Evolutionary conservation across 1,284 basidiomycete genomes (phyloP).

Genomic region (Pulchroboletus neoregius): DNA sequence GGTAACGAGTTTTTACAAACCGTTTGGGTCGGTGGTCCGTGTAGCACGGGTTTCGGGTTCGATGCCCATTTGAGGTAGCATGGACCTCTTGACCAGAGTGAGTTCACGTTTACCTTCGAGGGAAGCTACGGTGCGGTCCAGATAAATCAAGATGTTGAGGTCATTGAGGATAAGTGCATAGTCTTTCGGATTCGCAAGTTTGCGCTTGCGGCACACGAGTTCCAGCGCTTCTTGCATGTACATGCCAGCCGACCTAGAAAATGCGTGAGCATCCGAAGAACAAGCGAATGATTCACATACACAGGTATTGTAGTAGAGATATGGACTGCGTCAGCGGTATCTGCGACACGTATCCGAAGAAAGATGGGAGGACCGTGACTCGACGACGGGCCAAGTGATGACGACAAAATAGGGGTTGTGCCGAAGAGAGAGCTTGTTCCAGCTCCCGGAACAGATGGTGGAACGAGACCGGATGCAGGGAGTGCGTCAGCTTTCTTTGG

Average conservation of each 20-base stretch:
- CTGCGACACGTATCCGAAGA: conserved; percentile 73
- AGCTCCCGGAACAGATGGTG: conserved; percentile 21
- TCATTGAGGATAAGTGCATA: conserved; percentile 82
- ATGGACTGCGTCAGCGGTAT: conserved; percentile 75
- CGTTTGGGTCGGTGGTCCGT: conserved; percentile 87
- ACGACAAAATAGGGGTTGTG: conserved; percentile 50
- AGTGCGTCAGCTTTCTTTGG: conserved; percentile 51
- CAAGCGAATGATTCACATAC: conserved; percentile 44
- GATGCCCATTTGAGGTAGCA: conserved; percentile 66
- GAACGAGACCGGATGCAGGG: conserved; percentile 24
- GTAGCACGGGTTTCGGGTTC: conserved; percentile 56
- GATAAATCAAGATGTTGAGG: conserved; percentile 79
- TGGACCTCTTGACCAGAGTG: conserved; percentile 75
- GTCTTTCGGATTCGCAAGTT: conserved; percentile 70
- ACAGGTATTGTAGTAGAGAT: conserved; percentile 85
- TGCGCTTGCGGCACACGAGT: conserved; percentile 72
- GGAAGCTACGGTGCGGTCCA: conserved; percentile 94
- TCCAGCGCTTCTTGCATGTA: conserved; percentile 97
- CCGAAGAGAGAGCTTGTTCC: conserved; percentile 36
- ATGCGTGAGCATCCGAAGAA: not conserved
- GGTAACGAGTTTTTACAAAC: conserved; percentile 40
- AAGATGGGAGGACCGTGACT: conserved; percentile 76
- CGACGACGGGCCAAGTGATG: conserved; percentile 62
- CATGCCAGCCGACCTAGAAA: conserved; percentile 80
- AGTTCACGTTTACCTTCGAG: conserved; percentile 86